Evolutionary conservation across 768 basidiomycete species (phyloP).

Genomic region (Pulveroboletus frians): DNA sequence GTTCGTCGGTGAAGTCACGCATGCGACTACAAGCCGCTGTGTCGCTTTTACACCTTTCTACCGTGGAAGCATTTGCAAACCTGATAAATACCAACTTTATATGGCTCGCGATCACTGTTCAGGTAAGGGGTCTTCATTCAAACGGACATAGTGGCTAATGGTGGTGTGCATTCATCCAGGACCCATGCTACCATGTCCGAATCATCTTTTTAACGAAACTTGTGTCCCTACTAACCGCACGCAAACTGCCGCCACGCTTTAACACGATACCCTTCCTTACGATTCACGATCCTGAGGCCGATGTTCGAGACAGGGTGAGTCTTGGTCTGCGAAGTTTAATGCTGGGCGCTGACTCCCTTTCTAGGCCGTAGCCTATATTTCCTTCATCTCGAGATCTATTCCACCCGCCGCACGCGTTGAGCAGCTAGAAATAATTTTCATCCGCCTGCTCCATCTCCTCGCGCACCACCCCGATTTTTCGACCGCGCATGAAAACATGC

Average conservation of each 20-base stretch:
- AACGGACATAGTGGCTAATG: not conserved
- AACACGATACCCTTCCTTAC: constrained; percentile 85
- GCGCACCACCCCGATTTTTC: constrained; percentile 95
- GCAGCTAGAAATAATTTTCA: constrained; percentile 76
- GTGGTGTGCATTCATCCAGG: constrained; percentile 41
- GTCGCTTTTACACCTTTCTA: constrained; percentile 73
- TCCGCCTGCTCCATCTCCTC: constrained; percentile 80
- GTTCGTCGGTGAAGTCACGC: constrained; percentile 62
- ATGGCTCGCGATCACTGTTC: constrained; percentile 64
- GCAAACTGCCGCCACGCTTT: constrained; percentile 65
- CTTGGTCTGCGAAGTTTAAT: not conserved
- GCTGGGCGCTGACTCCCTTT: constrained; percentile 3
- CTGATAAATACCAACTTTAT: constrained; percentile 60
- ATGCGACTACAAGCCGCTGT: constrained; percentile 80
- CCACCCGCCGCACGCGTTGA: constrained; percentile 52
- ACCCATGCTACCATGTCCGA: constrained; percentile 85
- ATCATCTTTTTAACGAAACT: constrained; percentile 73
- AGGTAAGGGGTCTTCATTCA: constrained; percentile 46
- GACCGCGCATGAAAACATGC: constrained; percentile 58
- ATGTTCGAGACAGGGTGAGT: constrained; percentile 64
- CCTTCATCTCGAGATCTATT: constrained; percentile 43
- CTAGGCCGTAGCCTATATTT: constrained; percentile 57
- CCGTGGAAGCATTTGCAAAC: constrained; percentile 51
- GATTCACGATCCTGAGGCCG: constrained; percentile 85
- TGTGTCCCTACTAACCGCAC: constrained; percentile 51